Conservation (phyloP, 23 red algal genomes). For the Cyanidium caldarium region DNA sequence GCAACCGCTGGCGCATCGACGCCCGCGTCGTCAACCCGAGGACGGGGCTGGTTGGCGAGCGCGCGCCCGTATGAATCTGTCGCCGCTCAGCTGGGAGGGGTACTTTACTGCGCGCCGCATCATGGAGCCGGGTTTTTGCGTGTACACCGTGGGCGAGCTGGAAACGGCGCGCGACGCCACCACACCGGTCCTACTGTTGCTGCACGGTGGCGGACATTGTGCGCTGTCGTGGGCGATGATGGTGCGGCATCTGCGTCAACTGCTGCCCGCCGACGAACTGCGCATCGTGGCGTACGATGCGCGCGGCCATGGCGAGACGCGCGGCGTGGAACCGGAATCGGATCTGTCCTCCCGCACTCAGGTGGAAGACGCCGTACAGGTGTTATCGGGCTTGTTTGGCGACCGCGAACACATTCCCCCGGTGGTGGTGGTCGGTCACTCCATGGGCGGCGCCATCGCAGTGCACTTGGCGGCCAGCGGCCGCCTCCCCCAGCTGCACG, state of each 20-base stretch:
- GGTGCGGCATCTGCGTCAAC: constrained; percentile 12
- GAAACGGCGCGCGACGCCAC: neutral
- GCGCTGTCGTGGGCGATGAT: constrained; percentile 45
- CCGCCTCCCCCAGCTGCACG: constrained; percentile 12
- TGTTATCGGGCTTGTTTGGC: constrained; percentile 25
- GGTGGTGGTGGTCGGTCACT: constrained; percentile 67
- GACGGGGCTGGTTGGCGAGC: too few species aligned
- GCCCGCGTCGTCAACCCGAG: too few species aligned
- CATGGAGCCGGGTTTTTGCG: constrained; percentile 26
- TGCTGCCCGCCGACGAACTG: neutral
- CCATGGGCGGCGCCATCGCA: constrained; percentile 93
- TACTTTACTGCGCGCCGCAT: constrained; percentile 17
- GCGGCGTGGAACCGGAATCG: constrained; percentile 19
- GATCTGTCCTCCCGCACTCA: constrained; percentile 44
- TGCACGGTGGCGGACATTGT: constrained; percentile 86
- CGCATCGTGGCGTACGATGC: constrained; percentile 78
- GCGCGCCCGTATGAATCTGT: too few species aligned
- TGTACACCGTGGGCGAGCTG: constrained; percentile 28
- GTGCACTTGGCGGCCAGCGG: constrained; percentile 30
- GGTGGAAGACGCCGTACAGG: constrained; percentile 52
- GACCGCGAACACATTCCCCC: constrained; percentile 2
- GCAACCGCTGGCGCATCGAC: too few species aligned
- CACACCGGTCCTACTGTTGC: constrained; percentile 23
- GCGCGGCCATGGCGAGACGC: constrained; percentile 67
- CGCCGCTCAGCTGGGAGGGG: constrained; percentile 14